Conservation (phyloP, 495 filamentous ascomycete species). For the Neurospora sp. region DNA sequence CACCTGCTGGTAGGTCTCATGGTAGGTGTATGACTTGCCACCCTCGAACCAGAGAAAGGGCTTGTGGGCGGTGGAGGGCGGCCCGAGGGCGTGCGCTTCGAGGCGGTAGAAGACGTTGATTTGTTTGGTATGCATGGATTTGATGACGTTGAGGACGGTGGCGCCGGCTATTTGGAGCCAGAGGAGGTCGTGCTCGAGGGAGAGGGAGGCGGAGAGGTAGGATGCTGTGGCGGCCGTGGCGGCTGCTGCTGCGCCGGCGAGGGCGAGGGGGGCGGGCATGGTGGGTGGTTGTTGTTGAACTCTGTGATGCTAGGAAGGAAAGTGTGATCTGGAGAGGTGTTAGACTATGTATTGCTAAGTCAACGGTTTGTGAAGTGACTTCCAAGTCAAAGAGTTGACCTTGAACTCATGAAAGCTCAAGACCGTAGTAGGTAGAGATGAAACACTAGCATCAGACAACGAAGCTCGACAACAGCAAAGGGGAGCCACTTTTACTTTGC, state of each 20-base stretch:
- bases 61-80: conserved; percentile 40
- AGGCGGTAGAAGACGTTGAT: conserved; percentile 73
- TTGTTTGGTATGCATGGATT: conserved; percentile 43
- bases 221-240: conserved; percentile 56
- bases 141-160: conserved; percentile 28
- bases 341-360: neutral
- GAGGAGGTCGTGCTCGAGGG: conserved; percentile 54
- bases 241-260: conserved; percentile 35
- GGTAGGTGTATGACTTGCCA: conserved; percentile 57
- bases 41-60: conserved; percentile 68
- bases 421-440: neutral
- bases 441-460: neutral
- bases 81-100: conserved; percentile 51
- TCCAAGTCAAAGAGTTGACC: neutral
- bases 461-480: neutral
- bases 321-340: neutral
- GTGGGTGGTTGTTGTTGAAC: neutral
- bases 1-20: conserved; percentile 58
- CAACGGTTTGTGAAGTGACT: neutral
- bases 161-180: conserved; percentile 41
- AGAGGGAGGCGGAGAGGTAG: conserved; percentile 71
- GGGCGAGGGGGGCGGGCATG: conserved; percentile 24
- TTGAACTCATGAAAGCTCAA: neutral
- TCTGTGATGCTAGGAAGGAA: neutral
- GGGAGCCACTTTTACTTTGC: neutral